Conservation (phyloP, 805 yeast species). For the Lipomyces spencermartinsiae region DNA sequence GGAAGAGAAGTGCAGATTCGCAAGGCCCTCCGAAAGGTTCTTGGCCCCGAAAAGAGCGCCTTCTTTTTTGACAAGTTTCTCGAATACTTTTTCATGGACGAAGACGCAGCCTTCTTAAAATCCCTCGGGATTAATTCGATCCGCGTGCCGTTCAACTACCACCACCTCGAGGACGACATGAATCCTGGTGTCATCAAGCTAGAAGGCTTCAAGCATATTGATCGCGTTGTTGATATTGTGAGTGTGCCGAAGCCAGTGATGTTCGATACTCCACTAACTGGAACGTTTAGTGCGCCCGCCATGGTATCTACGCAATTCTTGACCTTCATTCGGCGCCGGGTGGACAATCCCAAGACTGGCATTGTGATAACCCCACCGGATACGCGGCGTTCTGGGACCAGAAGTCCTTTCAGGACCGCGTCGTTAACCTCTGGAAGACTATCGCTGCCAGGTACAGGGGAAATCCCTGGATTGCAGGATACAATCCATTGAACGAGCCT, state of each 20-base stretch:
- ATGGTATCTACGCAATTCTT: constrained; percentile 57
- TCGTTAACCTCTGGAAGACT: too few relatives aligned
- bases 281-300: constrained; percentile 47
- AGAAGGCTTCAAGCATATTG: constrained; percentile 55
- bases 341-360: constrained; percentile 65
- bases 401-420: constrained; percentile 55
- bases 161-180: constrained; percentile 56
- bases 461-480: constrained; percentile 61
- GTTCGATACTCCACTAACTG: not conserved
- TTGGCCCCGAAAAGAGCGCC: constrained; percentile 57
- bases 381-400: constrained; percentile 59
- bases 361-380: constrained; percentile 55
- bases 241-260: not conserved
- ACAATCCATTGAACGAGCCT: constrained; percentile 61
- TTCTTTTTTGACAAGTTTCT: constrained; percentile 59
- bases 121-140: constrained; percentile 54
- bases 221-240: constrained; percentile 48
- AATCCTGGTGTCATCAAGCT: constrained; percentile 54
- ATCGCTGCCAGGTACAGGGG: constrained; percentile 55
- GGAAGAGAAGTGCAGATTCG: constrained; percentile 63
- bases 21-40: constrained; percentile 48
- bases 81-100: constrained; percentile 58
- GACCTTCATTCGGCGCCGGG: constrained; percentile 60
- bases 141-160: constrained; percentile 60
- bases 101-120: constrained; percentile 55